Evolutionary conservation across 306 rosid genomes (phyloP).

Genomic region (Hippophae gyantsensis): DNA sequence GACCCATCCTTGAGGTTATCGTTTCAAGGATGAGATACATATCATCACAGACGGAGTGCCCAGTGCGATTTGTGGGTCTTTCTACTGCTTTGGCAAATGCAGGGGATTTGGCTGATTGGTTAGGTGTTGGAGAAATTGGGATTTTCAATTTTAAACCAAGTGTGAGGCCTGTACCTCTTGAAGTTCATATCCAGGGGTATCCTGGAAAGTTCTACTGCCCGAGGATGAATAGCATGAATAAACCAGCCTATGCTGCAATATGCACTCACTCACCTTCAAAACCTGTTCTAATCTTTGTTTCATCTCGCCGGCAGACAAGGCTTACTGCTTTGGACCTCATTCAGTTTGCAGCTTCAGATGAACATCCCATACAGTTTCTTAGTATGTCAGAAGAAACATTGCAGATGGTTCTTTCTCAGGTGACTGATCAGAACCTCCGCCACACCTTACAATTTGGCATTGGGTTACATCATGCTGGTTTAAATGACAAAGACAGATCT

Average conservation of each 20-base stretch:
- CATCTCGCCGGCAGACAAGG: conserved; percentile 96
- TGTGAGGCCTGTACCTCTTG: conserved; percentile 93
- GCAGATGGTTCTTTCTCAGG: conserved; percentile 89
- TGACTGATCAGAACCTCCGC: conserved; percentile 79
- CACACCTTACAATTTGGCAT: conserved; percentile 96
- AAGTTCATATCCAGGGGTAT: conserved; percentile 99
- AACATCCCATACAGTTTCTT: conserved; percentile 80
- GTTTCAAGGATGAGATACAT: conserved; percentile 98
- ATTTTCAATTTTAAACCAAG: conserved; percentile 99
- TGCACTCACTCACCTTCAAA: conserved; percentile 93
- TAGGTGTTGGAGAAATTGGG: conserved; percentile 91
- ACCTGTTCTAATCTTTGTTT: conserved; percentile 96
- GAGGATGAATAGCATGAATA: conserved; percentile 96
- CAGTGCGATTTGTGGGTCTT: conserved; percentile 83
- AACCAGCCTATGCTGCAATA: conserved; percentile 96
- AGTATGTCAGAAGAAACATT: conserved; percentile 73
- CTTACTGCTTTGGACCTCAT: conserved; percentile 90
- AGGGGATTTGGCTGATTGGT: conserved; percentile 98
- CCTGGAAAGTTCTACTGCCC: conserved; percentile 99
- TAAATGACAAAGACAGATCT: conserved; percentile 93
- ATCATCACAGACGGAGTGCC: conserved; percentile 92
- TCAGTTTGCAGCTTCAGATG: conserved; percentile 97
- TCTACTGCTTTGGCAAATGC: conserved; percentile 97
- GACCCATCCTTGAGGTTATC: conserved; percentile 98
- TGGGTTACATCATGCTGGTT: conserved; percentile 92